Base-by-base conservation (phyloP, 257 asterid genomes). In the Capsicum chinense region DNA sequence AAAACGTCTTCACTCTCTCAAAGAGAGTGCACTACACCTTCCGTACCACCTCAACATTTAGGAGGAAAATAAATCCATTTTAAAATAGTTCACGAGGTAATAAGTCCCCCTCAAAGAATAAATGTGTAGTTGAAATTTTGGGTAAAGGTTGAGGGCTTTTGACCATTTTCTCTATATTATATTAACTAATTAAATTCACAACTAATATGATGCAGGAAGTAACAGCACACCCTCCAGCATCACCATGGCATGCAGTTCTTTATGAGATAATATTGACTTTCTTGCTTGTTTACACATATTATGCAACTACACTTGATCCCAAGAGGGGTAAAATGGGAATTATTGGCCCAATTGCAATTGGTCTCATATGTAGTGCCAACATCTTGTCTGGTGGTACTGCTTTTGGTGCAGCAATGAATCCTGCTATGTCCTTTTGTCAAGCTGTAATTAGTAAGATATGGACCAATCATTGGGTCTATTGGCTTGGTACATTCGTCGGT, bases 331-430 rank as follows among this genome's bases (percentile, higher is more conserved):
- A 92, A 74, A 58, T 93, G 6, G 94, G 97, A 35, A 89, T 84
- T 87, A 90, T 93, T 59, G 97, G 97, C 3, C 98, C 97, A 16
- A 84, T 93, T 48, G 98, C 97, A 76, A 92, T 93, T 19, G 97
- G 98, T 19, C 89, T 92, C 89, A 92, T 93, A 5, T 97, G 92
- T 14, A 95, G 97, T 9, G 98, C 97, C 83, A 93, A 93, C 89
- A 92, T 93, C 90, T 84, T 93, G 84, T 97, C 93, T 0, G 98
- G 97, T 17, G 98, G 98, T 0, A 93, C 95, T 2, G 90, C 92
- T 3, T 88, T 84, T 17, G 98, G 98, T 2, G 97, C 93, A 19
- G 91, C 98, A 9, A 93, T 93, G 97, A 93, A 93, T 91, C 98
- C 97, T 0, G 98, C 98, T 9, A 95, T 92, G 60, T 89, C 98